Conservation (phyloP, 2,329 filamentous ascomycete species). For the Neofusicoccum kwambonambiense region DNA sequence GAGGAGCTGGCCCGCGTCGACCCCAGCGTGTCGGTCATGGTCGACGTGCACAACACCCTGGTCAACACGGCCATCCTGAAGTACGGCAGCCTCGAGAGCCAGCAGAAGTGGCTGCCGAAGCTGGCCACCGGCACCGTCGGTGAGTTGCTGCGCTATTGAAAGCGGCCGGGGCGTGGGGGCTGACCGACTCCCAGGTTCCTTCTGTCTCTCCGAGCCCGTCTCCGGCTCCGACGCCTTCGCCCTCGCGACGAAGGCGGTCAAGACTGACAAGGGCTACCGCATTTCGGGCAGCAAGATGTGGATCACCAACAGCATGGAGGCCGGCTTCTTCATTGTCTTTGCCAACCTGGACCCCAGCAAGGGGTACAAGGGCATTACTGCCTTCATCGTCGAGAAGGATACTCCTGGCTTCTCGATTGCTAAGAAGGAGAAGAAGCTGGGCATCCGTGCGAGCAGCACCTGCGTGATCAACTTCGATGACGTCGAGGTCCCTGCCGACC, state of each 20-base stretch:
- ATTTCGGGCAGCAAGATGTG: slow-evolving; percentile 97
- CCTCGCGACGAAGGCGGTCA: slow-evolving; percentile 82
- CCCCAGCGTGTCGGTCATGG: slow-evolving; percentile 90
- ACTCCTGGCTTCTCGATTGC: slow-evolving; percentile 88
- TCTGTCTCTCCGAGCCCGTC: slow-evolving; percentile 88
- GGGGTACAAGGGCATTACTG: slow-evolving; percentile 95
- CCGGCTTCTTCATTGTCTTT: slow-evolving; percentile 95
- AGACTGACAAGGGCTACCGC: slow-evolving; percentile 79
- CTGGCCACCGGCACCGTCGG: slow-evolving; percentile 86
- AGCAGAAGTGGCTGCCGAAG: slow-evolving; percentile 85
- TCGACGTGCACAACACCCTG: slow-evolving; percentile 96
- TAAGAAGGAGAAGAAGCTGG: slow-evolving; percentile 99
- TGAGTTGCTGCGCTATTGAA: slow-evolving; percentile 18
- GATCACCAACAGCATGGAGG: slow-evolving; percentile 97
- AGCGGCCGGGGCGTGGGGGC: neutral
- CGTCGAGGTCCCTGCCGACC: slow-evolving; percentile 82
- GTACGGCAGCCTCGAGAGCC: slow-evolving; percentile 72
- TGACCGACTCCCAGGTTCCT: slow-evolving; percentile 57
- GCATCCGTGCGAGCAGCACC: slow-evolving; percentile 91
- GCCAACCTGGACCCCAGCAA: slow-evolving; percentile 90
- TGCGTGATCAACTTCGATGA: slow-evolving; percentile 98
- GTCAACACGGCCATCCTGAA: slow-evolving; percentile 92
- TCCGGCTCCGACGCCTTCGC: slow-evolving; percentile 97
- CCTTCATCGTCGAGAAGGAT: slow-evolving; percentile 90
- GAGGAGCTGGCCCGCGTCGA: slow-evolving; percentile 94